A percentile compares a stretch with the other conserved stretches of the same genome.
These are phyloP conservation scores for Pythium plurisporium DNA, from an alignment of 352 stramenopile genomes.

Conservation along the genomic window DNA sequence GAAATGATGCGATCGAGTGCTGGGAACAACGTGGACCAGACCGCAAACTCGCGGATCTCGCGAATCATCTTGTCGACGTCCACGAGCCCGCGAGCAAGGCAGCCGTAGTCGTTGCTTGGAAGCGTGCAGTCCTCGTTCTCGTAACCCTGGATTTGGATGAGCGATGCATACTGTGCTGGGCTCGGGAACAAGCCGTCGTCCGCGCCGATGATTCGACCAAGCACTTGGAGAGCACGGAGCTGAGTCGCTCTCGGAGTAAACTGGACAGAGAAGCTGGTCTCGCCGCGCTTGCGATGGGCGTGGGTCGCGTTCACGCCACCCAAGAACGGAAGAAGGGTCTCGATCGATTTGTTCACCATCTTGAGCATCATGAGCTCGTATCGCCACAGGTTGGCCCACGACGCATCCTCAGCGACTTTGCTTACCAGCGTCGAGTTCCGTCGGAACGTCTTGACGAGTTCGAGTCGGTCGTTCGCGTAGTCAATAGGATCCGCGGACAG, in stretches of 20 bases:
- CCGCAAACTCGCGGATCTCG: conserved; percentile 30
- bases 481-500: conserved; percentile 54
- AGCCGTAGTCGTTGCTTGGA: conserved; percentile 48
- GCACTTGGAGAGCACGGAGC: conserved; percentile 30
- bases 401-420: conserved; percentile 50
- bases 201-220: conserved; percentile 37
- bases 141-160: conserved; percentile 37
- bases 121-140: conserved; percentile 40
- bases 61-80: conserved; percentile 43
- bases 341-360: conserved; percentile 39
- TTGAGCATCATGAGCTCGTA: conserved; percentile 38
- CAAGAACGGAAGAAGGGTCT: conserved; percentile 36
- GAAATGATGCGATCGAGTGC: conserved; percentile 46
- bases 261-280: conserved; percentile 29
- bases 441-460: conserved; percentile 44
- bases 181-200: conserved; percentile 52
- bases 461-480: conserved; percentile 47
- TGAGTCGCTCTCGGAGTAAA: conserved; percentile 38
- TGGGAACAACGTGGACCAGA: conserved; percentile 41
- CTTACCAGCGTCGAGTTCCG: conserved; percentile 21
- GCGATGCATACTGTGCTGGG: conserved; percentile 43
- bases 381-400: conserved; percentile 49
- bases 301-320: conserved; percentile 60
- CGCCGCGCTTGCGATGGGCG: conserved; percentile 33
- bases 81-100: conserved; percentile 45